phyloP scores from a whole-genome alignment of 1,284 basidiomycete species.

The Fomitopsis pinicola region DNA sequence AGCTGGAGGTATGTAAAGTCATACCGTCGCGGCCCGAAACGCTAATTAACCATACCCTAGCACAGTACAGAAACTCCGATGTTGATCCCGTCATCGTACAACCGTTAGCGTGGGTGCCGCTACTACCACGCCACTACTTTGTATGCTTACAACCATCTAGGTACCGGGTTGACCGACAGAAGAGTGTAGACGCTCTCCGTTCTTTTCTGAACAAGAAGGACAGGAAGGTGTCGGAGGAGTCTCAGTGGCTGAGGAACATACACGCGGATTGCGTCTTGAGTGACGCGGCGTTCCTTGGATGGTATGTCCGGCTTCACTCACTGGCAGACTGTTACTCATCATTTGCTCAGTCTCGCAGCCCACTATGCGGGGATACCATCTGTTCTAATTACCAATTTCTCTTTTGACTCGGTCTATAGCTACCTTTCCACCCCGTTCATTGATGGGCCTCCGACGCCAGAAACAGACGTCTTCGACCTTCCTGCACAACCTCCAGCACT shows the following conservation, averaged over 20 bases:
- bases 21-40: not conserved
- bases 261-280: conserved; percentile 61
- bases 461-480: conserved; percentile 2
- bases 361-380: conserved; percentile 60
- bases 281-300: conserved; percentile 76
- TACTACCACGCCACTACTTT: not conserved
- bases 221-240: conserved; percentile 50
- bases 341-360: conserved; percentile 57
- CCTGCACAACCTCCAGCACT: conserved; percentile 4
- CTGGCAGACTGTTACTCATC: too few species aligned
- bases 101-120: conserved; percentile 60
- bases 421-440: conserved; percentile 41
- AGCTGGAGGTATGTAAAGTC: conserved; percentile 32
- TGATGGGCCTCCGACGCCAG: conserved; percentile 10
- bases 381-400: conserved; percentile 73
- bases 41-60: conserved; percentile 18
- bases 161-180: conserved; percentile 66
- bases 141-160: conserved; percentile 26
- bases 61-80: conserved; percentile 58
- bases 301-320: conserved; percentile 38
- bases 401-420: conserved; percentile 78
- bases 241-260: conserved; percentile 50
- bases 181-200: conserved; percentile 60
- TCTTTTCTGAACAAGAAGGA: conserved; percentile 55
- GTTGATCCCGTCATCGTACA: conserved; percentile 74